Evolutionary conservation across 108 stramenopile genomes (phyloP), one percentile per base, ranked within the genome.

Genomic region (Schizochytrium sp.): DNA sequence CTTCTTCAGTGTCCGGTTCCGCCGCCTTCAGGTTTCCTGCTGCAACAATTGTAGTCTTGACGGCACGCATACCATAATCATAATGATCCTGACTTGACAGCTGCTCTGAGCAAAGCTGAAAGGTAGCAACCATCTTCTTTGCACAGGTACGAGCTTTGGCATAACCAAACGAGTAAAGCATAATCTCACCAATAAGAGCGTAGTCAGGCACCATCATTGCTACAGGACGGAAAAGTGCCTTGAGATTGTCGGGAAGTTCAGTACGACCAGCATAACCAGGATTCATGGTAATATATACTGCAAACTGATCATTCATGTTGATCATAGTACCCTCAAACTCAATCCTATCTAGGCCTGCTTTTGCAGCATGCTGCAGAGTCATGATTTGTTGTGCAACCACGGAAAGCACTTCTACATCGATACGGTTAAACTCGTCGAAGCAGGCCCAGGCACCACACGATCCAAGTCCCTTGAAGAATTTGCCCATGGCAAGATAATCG

Each of bases 141-240:
- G 76, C 89, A 40, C 58, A 61, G 3, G 49, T 28, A 15, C 56
- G 50, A 47, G 89, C 91, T n/a, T 90, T 88, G 72, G 57, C 76
- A 87, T 92, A 94, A 40, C 94, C 94, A 61, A 93, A 94, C 28
- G 93, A 90, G 83, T 92, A 94, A 55, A 94, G 91, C 93, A 94
- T 94, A 90, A 95, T 95, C 88, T 95, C 95, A 17, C 93, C 94
- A 45, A 95, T 95, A n/a, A 95, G 92, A 47, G 93, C 94, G 91
- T 95, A 95, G 90, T 95, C 95, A 42, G 95, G 95, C 15, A 95
- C 95, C 95, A 95, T 95, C 95, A 95, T 95, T 4, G 95, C 95
- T 41, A 95, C 95, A 19, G 95, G 94, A 3, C 95, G 93, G 88
- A 95, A 95, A 13, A 95, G 91, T 3, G 93, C 93, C 56, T 92